A percentile compares a stretch with the other conserved stretches of the same genome.
Conservation (phyloP, 768 basidiomycete species). For the Hirschioporus abietinus region DNA sequence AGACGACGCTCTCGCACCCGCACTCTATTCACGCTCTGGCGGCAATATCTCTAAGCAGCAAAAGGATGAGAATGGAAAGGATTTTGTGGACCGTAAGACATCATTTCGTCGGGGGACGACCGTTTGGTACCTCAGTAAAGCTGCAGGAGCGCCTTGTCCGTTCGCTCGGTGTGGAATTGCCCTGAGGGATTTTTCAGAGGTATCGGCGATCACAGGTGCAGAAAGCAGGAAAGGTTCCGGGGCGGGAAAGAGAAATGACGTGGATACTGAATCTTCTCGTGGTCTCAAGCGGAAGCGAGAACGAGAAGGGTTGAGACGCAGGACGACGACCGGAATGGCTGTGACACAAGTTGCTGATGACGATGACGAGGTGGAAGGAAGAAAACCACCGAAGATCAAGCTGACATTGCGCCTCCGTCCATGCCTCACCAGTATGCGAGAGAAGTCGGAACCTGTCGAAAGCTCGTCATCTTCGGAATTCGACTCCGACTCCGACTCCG, state of each 20-base stretch:
- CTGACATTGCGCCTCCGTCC: conserved; percentile 63
- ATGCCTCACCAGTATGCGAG: conserved; percentile 24
- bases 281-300: conserved; percentile 19
- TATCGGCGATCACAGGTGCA: background rate
- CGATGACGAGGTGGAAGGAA: conserved; percentile 25
- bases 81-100: conserved; percentile 36
- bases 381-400: conserved; percentile 61
- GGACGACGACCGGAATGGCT: conserved; percentile 31
- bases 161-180: conserved; percentile 70
- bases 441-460: background rate
- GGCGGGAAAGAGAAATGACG: background rate
- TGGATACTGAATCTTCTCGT: background rate
- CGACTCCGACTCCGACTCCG: conserved; percentile 33
- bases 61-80: conserved; percentile 17
- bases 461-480: background rate
- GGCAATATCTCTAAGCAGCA: conserved; percentile 48
- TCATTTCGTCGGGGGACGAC: conserved; percentile 76
- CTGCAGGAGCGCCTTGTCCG: conserved; percentile 70
- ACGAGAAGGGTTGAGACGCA: conserved; percentile 20
- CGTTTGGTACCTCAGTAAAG: conserved; percentile 77
- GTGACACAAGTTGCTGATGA: conserved; percentile 21
- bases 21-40: conserved; percentile 63
- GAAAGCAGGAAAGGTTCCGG: background rate
- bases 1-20: conserved; percentile 72
- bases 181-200: conserved; percentile 55